phyloP scores from a whole-genome alignment of 345 rosid species.

The Passiflora organensis region DNA sequence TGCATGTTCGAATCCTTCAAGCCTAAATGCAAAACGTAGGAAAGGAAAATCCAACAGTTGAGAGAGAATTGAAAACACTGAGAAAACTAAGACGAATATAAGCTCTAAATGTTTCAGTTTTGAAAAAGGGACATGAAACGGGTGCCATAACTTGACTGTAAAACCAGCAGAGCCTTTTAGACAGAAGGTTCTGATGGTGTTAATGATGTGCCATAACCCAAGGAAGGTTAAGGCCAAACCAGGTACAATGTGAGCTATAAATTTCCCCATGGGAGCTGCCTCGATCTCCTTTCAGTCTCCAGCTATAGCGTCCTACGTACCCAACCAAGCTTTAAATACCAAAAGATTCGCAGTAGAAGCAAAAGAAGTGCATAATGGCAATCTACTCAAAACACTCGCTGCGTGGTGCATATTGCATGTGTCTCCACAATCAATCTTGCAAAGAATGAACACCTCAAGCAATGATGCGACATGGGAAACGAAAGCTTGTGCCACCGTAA shows the following conservation, averaged over 20 bases:
- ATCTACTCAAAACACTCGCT: slow-evolving; percentile 14
- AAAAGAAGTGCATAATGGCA: slow-evolving; percentile 8
- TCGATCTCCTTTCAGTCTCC: slow-evolving; percentile 8
- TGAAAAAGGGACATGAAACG: slow-evolving; percentile 33
- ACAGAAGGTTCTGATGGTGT: slow-evolving; percentile 57
- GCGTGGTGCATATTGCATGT: slow-evolving; percentile 59
- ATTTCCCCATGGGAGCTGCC: slow-evolving; percentile 56
- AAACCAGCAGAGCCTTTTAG: slow-evolving; percentile 47
- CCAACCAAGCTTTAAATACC: slow-evolving; percentile 28
- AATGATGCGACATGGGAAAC: slow-evolving; percentile 6
- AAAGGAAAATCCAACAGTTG: slow-evolving; percentile 56
- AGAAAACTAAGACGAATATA: slow-evolving; percentile 47
- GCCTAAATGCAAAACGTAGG: slow-evolving; percentile 45
- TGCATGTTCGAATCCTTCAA: slow-evolving; percentile 73
- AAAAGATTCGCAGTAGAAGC: not conserved
- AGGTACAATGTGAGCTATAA: slow-evolving; percentile 65
- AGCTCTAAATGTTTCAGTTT: slow-evolving; percentile 55
- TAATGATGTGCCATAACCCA: slow-evolving; percentile 76
- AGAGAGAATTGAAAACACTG: slow-evolving; percentile 45
- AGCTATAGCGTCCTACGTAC: not conserved
- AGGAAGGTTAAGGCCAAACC: slow-evolving; percentile 63
- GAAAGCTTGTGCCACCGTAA: not conserved
- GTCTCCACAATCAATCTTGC: slow-evolving; percentile 45
- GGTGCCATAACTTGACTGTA: slow-evolving; percentile 49
- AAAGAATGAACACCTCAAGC: slow-evolving; percentile 11